Conservation (phyloP, 805 yeast species). For the Candida germanica region DNA sequence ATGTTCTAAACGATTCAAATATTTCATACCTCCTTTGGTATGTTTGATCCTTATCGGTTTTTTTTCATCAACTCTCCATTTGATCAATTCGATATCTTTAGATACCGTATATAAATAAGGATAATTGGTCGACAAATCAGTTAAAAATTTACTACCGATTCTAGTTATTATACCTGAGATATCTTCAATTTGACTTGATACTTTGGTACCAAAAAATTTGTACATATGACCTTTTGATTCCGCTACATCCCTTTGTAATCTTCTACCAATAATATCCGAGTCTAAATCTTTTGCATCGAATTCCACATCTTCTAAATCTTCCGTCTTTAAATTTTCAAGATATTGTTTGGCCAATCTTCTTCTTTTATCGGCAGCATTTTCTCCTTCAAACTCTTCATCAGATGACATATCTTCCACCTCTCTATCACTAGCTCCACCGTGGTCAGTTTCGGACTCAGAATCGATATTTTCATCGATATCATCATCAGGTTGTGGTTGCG, state of each 20-base stretch:
- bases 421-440: slow-evolving; percentile 40
- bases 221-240: slow-evolving; percentile 84
- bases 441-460: slow-evolving; percentile 42
- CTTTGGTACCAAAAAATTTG: slow-evolving; percentile 55
- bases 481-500: too few species aligned
- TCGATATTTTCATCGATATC: slow-evolving; percentile 43
- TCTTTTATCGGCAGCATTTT: slow-evolving; percentile 89
- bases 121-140: slow-evolving; percentile 51
- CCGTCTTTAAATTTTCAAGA: slow-evolving; percentile 65
- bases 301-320: slow-evolving; percentile 27
- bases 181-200: slow-evolving; percentile 33
- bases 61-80: slow-evolving; percentile 60
- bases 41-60: slow-evolving; percentile 65
- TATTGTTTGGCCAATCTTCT: slow-evolving; percentile 93
- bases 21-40: slow-evolving; percentile 57
- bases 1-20: slow-evolving; percentile 50
- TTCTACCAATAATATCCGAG: slow-evolving; percentile 73
- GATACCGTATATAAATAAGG: slow-evolving; percentile 76
- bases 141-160: slow-evolving; percentile 58
- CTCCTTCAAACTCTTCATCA: slow-evolving; percentile 71
- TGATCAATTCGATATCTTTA: slow-evolving; percentile 74
- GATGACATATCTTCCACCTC: slow-evolving; percentile 48
- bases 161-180: slow-evolving; percentile 46
- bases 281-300: slow-evolving; percentile 93
- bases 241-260: slow-evolving; percentile 85